Evolutionary conservation across 257 asterid species (phyloP).

Genomic region (Coffea eugenioides): DNA sequence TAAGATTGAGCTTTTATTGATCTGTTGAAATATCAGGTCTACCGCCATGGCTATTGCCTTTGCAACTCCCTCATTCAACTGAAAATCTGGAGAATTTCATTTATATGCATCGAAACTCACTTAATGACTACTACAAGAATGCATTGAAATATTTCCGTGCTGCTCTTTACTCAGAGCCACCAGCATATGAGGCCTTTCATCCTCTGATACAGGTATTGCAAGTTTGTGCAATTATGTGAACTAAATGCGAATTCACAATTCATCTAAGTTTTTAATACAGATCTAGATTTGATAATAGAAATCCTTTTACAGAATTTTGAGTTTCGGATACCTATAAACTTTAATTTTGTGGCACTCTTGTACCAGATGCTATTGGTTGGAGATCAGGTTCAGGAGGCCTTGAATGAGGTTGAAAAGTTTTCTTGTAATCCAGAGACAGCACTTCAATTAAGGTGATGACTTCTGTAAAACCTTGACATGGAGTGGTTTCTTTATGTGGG

Average conservation of each 20-base stretch:
- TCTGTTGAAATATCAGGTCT: constrained; percentile 45
- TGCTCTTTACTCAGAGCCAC: constrained; percentile 61
- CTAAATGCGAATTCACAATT: too few species aligned
- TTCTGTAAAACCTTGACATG: neutral
- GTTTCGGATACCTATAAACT: neutral
- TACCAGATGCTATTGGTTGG: constrained; percentile 77
- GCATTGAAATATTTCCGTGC: constrained; percentile 59
- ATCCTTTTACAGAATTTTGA: neutral
- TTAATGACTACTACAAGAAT: constrained; percentile 43
- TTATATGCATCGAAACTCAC: constrained; percentile 44
- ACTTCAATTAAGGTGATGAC: constrained; percentile 60
- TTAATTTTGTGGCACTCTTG: neutral
- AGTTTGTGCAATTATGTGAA: neutral
- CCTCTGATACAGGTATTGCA: constrained; percentile 78
- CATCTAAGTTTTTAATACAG: neutral
- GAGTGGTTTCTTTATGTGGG: too few species aligned
- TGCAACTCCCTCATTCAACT: constrained; percentile 53
- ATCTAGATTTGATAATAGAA: neutral
- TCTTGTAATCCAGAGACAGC: constrained; percentile 40
- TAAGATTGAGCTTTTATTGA: neutral
- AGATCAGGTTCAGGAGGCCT: constrained; percentile 81
- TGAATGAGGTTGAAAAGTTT: constrained; percentile 54
- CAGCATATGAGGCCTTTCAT: constrained; percentile 72
- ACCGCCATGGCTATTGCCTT: constrained; percentile 81
- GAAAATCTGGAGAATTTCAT: constrained; percentile 54